Percentiles rank a stretch among this genome's conserved stretches.
Evolutionary conservation across 257 asterid genomes (phyloP).

Genomic region (Solanum medicagineum): DNA sequence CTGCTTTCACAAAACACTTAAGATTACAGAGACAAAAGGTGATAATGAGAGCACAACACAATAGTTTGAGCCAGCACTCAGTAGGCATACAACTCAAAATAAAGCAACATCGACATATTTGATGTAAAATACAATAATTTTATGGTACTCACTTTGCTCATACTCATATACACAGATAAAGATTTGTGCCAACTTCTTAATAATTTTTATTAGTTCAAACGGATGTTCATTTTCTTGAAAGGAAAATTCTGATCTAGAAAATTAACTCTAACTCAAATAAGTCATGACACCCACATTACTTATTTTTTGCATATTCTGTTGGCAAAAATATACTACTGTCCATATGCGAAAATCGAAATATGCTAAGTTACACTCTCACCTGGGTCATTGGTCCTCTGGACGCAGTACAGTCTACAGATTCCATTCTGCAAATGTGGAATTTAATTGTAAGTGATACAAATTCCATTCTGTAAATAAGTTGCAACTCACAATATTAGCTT

Average conservation of each 20-base stretch:
- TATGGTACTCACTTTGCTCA: background rate
- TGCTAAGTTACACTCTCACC: too few species aligned
- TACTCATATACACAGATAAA: background rate
- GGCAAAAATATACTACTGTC: background rate
- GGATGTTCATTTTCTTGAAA: background rate
- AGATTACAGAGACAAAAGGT: background rate
- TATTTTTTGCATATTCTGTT: background rate
- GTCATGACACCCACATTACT: background rate
- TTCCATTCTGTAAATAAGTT: too few species aligned
- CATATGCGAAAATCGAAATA: too few species aligned
- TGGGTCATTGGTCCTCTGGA: too few species aligned
- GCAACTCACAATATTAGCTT: too few species aligned
- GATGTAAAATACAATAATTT: background rate
- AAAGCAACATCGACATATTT: background rate
- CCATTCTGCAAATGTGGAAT: too few species aligned
- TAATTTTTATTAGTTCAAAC: background rate
- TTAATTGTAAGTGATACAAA: too few species aligned
- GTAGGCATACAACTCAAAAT: background rate
- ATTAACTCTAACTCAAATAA: background rate
- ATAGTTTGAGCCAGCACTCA: background rate
- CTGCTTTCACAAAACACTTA: conserved; percentile 20
- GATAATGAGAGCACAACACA: background rate
- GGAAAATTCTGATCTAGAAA: background rate
- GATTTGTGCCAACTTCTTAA: background rate
- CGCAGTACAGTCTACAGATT: too few species aligned